A percentile compares a stretch with the other conserved stretches of the same genome.
These are phyloP conservation scores for Parastagonospora nodorum DNA, from an alignment of 2,329 filamentous ascomycete genomes.

Conservation along the genomic window DNA sequence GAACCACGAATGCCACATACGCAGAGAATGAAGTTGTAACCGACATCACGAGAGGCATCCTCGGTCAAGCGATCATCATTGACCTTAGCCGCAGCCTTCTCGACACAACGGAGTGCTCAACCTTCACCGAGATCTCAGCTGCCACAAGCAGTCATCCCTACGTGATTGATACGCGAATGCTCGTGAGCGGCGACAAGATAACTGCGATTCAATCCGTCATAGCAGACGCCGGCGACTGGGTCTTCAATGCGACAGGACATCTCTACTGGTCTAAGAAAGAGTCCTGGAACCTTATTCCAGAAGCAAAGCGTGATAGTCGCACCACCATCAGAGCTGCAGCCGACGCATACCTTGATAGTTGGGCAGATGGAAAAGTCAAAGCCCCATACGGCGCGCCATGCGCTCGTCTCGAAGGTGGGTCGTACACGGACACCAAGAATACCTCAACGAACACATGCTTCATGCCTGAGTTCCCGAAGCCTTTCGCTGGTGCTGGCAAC, in stretches of 20 bases:
- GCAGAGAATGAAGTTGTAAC: slow-evolving; percentile 19
- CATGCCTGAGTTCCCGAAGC: slow-evolving; percentile 30
- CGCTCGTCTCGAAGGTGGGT: slow-evolving; percentile 32
- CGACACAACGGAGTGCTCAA: slow-evolving; percentile 25
- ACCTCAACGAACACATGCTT: slow-evolving; percentile 19
- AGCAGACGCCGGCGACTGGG: slow-evolving; percentile 25
- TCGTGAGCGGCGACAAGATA: slow-evolving; percentile 12
- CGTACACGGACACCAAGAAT: slow-evolving; percentile 25
- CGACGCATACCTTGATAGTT: slow-evolving; percentile 32
- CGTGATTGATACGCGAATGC: slow-evolving; percentile 23
- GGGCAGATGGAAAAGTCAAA: slow-evolving; percentile 23
- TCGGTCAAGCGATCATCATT: slow-evolving; percentile 17
- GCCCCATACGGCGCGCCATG: slow-evolving; percentile 35
- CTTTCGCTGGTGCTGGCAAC: slow-evolving; percentile 21
- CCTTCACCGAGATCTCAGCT: slow-evolving; percentile 25
- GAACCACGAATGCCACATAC: slow-evolving; percentile 15
- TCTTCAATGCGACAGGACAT: slow-evolving; percentile 24
- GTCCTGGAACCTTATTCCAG: slow-evolving; percentile 18
- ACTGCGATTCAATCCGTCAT: slow-evolving; percentile 19
- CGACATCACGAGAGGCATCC: slow-evolving; percentile 13
- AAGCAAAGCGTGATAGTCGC: slow-evolving; percentile 16
- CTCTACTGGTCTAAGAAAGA: slow-evolving; percentile 16
- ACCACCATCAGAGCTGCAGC: slow-evolving; percentile 24
- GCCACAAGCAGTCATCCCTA: slow-evolving; percentile 24
- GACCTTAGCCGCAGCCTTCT: slow-evolving; percentile 23